Evolutionary conservation across 2,329 filamentous ascomycete species (phyloP).

Genomic region (Cyphellophora attinorum): DNA sequence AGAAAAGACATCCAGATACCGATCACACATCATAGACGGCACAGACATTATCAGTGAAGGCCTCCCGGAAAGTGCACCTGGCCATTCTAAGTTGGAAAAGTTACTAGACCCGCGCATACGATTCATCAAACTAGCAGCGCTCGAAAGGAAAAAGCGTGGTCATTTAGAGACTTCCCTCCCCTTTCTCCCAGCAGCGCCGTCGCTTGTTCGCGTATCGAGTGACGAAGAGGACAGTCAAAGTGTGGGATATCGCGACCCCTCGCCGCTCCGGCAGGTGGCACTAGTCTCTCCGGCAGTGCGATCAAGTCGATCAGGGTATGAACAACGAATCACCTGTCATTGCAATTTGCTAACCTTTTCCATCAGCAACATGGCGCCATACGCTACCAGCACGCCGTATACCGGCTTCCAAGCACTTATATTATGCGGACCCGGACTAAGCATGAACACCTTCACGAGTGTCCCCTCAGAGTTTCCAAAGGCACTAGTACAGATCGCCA

Average conservation of each 20-base stretch:
- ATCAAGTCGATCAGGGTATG: too few relatives aligned
- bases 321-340: too few relatives aligned
- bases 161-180: conserved; percentile 15
- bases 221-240: background rate
- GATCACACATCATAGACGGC: background rate
- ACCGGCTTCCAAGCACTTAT: conserved; percentile 39
- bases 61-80: conserved; percentile 1
- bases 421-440: conserved; percentile 38
- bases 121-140: conserved; percentile 14
- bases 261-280: conserved; percentile 16
- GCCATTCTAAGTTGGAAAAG: background rate
- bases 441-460: conserved; percentile 41
- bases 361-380: conserved; percentile 15
- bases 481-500: conserved; percentile 38
- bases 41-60: background rate
- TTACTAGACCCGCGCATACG: conserved; percentile 12
- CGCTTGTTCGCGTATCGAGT: conserved; percentile 9
- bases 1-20: too few relatives aligned
- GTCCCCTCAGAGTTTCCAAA: conserved; percentile 40
- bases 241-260: conserved; percentile 6
- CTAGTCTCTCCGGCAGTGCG: too few relatives aligned
- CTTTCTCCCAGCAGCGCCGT: conserved; percentile 15
- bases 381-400: conserved; percentile 20
- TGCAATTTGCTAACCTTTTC: background rate
- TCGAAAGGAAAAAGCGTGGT: conserved; percentile 10